phyloP scores from a whole-genome alignment of 192 early-diverging fungal genomes.

The Umbelopsis vinacea region DNA sequence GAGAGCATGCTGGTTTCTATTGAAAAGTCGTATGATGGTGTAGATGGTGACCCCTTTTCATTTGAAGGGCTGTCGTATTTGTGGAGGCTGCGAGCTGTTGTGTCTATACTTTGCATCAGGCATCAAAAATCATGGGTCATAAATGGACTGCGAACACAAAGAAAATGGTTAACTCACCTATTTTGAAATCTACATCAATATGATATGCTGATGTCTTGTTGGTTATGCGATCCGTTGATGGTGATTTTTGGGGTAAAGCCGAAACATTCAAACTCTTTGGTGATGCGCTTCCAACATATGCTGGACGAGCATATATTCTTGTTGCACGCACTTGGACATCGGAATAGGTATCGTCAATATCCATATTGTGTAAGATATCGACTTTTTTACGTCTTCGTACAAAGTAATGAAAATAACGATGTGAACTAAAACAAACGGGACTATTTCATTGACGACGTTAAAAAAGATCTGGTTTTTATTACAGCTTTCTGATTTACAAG shows the following conservation, averaged over 20 bases:
- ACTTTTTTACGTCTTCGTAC: too few species aligned
- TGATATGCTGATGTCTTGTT: background rate
- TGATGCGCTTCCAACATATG: background rate
- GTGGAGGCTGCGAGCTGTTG: background rate
- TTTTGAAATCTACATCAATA: background rate
- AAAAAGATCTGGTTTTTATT: background rate
- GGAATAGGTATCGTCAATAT: background rate
- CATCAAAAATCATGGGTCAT: background rate
- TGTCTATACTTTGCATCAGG: background rate
- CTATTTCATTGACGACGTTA: too few species aligned
- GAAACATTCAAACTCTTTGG: background rate
- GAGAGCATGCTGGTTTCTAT: background rate
- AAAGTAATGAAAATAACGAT: too few species aligned
- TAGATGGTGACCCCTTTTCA: constrained; percentile 27
- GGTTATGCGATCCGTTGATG: background rate
- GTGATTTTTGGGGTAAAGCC: background rate
- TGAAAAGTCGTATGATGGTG: constrained; percentile 23
- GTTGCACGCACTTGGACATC: background rate
- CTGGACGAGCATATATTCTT: background rate
- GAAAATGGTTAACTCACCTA: background rate
- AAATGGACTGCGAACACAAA: background rate
- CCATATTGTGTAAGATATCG: background rate
- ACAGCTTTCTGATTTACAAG: constrained; percentile 19
- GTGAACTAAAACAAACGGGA: too few species aligned
- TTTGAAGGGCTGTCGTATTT: constrained; percentile 1